Evolutionary conservation across 768 basidiomycete species (phyloP), one percentile per base, ranked within the genome.

Genomic region (Neoboletus subvelutipes): DNA sequence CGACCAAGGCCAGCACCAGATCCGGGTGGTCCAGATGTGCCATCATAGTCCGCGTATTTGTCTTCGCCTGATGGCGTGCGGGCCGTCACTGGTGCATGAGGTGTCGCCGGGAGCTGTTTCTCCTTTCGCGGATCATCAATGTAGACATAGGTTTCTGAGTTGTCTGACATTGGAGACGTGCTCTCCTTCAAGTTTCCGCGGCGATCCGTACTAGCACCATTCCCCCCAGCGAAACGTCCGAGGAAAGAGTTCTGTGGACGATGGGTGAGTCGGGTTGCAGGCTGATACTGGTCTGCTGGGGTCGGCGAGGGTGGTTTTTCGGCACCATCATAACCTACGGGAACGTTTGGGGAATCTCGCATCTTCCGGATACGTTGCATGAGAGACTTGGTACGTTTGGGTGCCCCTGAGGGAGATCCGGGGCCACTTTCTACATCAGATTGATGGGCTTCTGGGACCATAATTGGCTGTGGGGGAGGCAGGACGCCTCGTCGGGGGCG

Each of bases 331-430:
- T 76, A 71, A 28, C 68, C 73, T n/a, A 89, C 80, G 17, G 91
- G 91, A 1, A 92, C 85, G 59, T 92, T 93, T 11, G 91, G 91
- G 10, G 86, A 76, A 65, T 93, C 91, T 36, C 91, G 85, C 90
- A 93, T 92, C 73, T 85, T 90, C 56, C 89, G 85, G 68, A 94
- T 89, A 54, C 92, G 88, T 45, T 93, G 88, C 83, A 94, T 93
- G 60, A 94, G 75, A 15, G 89, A 92, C 72, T 85, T 92, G 62
- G 83, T 83, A 29, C 92, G 87, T 70, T 87, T 88, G 10, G 87
- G 83, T 37, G 75, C 74, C 12, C 72, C 75, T 1, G 72, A 73
- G 22, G 80, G 78, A 8, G 82, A 77, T 7, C 77, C 77, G 17
- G 73, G 67, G 10, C 70, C 61, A 11, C 67, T 55, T 55, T 78